Percentiles rank a stretch among this genome's conserved stretches.
Evolutionary conservation across 169 alveolate genomes (phyloP).

Genomic region (Cryptosporidium meleagridis): DNA sequence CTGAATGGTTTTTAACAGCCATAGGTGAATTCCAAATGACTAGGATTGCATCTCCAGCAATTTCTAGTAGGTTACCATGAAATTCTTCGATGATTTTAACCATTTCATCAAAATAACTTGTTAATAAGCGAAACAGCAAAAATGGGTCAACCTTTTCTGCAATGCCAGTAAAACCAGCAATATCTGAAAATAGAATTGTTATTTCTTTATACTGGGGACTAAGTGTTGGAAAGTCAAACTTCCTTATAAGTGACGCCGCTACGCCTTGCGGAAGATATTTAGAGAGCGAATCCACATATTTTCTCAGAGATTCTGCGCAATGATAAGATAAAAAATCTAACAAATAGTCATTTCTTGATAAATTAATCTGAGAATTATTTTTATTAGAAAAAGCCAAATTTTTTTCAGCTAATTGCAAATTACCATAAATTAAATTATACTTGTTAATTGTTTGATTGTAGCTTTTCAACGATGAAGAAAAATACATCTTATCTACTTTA

Average conservation of each 20-base stretch:
- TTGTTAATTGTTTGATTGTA: neutral
- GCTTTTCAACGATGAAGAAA: neutral
- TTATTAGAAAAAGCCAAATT: neutral
- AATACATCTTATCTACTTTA: slow-evolving; percentile 9
- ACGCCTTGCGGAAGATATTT: slow-evolving; percentile 39
- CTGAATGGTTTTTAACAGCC: slow-evolving; percentile 53
- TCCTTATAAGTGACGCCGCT: neutral
- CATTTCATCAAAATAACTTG: slow-evolving; percentile 57
- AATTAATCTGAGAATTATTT: neutral
- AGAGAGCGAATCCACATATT: slow-evolving; percentile 19
- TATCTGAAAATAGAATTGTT: slow-evolving; percentile 67
- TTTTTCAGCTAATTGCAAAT: neutral
- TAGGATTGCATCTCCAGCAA: slow-evolving; percentile 75
- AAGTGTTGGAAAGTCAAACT: neutral
- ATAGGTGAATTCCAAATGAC: slow-evolving; percentile 76
- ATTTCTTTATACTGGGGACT: slow-evolving; percentile 24
- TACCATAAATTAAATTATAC: slow-evolving; percentile 3
- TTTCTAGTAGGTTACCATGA: slow-evolving; percentile 59
- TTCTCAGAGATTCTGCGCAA: neutral
- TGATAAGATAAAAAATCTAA: slow-evolving; percentile 5
- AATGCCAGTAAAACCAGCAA: slow-evolving; percentile 53
- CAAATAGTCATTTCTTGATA: neutral
- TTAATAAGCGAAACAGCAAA: slow-evolving; percentile 20
- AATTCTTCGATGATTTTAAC: slow-evolving; percentile 30
- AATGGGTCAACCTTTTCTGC: slow-evolving; percentile 45